Percentiles rank a stretch among this genome's conserved stretches.
phyloP scores from a whole-genome alignment of 2,329 filamentous ascomycete species.

The Hortaea werneckii region DNA sequence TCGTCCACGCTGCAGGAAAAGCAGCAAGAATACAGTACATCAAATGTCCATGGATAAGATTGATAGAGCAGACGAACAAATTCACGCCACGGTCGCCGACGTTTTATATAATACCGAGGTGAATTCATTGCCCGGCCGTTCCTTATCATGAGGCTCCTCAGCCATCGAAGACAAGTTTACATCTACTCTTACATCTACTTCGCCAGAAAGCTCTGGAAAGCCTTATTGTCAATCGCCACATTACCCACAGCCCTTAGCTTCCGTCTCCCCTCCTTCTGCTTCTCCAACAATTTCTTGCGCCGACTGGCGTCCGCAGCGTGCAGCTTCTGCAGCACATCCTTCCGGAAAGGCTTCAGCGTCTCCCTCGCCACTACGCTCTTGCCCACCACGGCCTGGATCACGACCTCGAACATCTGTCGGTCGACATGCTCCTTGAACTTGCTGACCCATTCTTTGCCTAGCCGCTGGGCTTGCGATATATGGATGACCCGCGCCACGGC shows the following conservation, averaged over 20 bases:
- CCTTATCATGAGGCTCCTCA: too few species aligned
- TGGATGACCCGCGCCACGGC: slow-evolving; percentile 89
- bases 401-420: slow-evolving; percentile 90
- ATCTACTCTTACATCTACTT: slow-evolving; percentile 38
- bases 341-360: slow-evolving; percentile 91
- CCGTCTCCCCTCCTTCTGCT: slow-evolving; percentile 93
- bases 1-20: too few species aligned
- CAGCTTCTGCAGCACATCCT: slow-evolving; percentile 86
- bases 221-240: slow-evolving; percentile 90
- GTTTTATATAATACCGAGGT: too few species aligned
- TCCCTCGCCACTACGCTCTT: slow-evolving; percentile 78
- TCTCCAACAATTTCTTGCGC: slow-evolving; percentile 79
- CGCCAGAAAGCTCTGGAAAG: slow-evolving; percentile 86
- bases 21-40: too few species aligned
- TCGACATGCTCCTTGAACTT: slow-evolving; percentile 98
- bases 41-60: too few species aligned
- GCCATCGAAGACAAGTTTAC: too few species aligned
- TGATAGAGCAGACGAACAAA: too few species aligned
- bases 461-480: slow-evolving; percentile 63
- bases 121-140: too few species aligned
- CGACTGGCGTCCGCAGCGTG: slow-evolving; percentile 82
- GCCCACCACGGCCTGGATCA: slow-evolving; percentile 85
- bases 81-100: too few species aligned
- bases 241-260: slow-evolving; percentile 72
- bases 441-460: slow-evolving; percentile 79